phyloP scores from a whole-genome alignment of 768 basidiomycete species.

The Psilocybe tampanensis region DNA sequence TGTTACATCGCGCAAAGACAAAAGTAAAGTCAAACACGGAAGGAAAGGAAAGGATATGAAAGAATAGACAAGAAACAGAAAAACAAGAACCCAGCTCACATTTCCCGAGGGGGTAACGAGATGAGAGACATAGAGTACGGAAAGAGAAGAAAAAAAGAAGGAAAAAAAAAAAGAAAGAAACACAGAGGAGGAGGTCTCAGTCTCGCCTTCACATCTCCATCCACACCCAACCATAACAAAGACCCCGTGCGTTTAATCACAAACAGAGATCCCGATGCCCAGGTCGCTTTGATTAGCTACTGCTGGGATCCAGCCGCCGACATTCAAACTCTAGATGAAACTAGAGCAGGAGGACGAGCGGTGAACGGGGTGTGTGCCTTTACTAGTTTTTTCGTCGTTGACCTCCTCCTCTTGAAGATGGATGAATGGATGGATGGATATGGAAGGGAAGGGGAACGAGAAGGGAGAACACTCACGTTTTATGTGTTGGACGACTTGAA shows the following conservation, averaged over 20 bases:
- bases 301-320: conserved; percentile 25
- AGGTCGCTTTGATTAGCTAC: not conserved
- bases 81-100: too few relatives aligned
- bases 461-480: not conserved
- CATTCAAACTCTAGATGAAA: too few relatives aligned
- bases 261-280: not conserved
- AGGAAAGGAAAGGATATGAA: too few relatives aligned
- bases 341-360: conserved; percentile 13
- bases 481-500: too few relatives aligned
- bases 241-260: conserved; percentile 12
- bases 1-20: too few relatives aligned
- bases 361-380: conserved; percentile 73
- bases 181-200: conserved; percentile 53
- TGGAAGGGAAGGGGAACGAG: conserved; percentile 28
- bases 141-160: too few relatives aligned
- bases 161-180: too few relatives aligned
- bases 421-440: conserved; percentile 1
- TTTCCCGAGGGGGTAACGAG: too few relatives aligned
- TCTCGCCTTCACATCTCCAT: conserved; percentile 89
- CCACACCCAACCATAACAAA: conserved; percentile 61
- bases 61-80: too few relatives aligned
- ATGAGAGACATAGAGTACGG: too few relatives aligned
- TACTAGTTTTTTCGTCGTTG: conserved; percentile 89
- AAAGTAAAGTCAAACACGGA: too few relatives aligned
- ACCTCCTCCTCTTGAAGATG: conserved; percentile 31